Evolutionary conservation across 805 yeast genomes (phyloP).

Genomic region (Saccharomycopsis sp.): DNA sequence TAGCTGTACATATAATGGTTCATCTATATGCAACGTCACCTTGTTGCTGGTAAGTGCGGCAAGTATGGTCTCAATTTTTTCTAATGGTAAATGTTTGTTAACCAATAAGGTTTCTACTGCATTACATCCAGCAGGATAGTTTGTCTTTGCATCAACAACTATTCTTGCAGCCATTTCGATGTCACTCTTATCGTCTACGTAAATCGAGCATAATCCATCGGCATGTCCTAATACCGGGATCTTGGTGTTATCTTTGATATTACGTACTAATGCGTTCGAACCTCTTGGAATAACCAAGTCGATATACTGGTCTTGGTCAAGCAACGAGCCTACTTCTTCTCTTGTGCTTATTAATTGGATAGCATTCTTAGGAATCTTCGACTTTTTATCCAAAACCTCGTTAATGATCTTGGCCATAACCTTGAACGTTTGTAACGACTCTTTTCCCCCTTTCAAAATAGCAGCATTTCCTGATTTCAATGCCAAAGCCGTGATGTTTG

Average conservation of each 20-base stretch:
- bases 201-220: constrained; percentile 92
- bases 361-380: constrained; percentile 74
- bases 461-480: constrained; percentile 97
- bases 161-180: constrained; percentile 68
- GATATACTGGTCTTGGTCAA: constrained; percentile 80
- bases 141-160: constrained; percentile 82
- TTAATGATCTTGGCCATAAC: constrained; percentile 71
- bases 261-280: constrained; percentile 84
- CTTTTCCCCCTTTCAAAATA: constrained; percentile 95
- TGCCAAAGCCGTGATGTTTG: constrained; percentile 92
- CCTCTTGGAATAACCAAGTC: constrained; percentile 98
- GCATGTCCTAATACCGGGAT: constrained; percentile 99
- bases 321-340: constrained; percentile 79
- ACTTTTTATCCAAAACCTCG: constrained; percentile 44
- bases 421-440: constrained; percentile 76
- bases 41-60: constrained; percentile 48
- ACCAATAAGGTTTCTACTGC: constrained; percentile 86
- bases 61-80: constrained; percentile 32
- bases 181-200: constrained; percentile 73
- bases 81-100: constrained; percentile 36
- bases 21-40: constrained; percentile 68
- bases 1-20: constrained; percentile 32
- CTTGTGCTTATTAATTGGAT: constrained; percentile 85
- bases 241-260: constrained; percentile 79
- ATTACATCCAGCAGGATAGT: constrained; percentile 99